These are phyloP conservation scores for Trichoderma gracile DNA, from an alignment of 2,329 filamentous ascomycete genomes.

Conservation along the genomic window DNA sequence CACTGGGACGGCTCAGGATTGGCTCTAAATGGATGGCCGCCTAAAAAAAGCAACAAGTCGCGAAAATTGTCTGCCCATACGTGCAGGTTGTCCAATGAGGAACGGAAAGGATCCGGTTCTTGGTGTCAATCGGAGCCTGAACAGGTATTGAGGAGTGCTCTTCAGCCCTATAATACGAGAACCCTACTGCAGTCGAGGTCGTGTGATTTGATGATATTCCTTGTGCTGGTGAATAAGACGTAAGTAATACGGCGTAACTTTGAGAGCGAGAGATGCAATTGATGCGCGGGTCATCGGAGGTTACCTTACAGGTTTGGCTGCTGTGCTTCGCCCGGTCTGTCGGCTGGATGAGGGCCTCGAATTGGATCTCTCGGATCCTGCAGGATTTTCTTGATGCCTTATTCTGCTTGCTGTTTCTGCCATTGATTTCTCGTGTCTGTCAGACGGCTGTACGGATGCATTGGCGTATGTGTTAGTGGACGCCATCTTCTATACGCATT, in stretches of 20 bases:
- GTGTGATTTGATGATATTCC: neutral
- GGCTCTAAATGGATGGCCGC: neutral
- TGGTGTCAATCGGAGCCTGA: constrained; percentile 1
- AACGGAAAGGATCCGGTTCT: neutral
- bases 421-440: neutral
- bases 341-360: constrained; percentile 2
- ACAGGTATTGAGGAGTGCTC: too few species aligned
- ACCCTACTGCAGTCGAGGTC: neutral
- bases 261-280: neutral
- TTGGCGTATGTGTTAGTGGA: constrained; percentile 7
- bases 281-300: neutral
- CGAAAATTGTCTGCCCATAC: neutral
- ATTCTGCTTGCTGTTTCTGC: too few species aligned
- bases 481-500: constrained; percentile 11
- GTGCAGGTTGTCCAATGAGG: too few species aligned
- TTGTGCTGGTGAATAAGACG: neutral
- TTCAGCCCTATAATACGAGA: constrained; percentile 19
- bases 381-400: neutral
- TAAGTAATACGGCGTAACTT: constrained; percentile 20
- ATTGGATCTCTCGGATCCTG: constrained; percentile 1
- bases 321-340: neutral
- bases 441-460: constrained; percentile 6
- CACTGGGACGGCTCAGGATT: neutral
- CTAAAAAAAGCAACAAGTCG: constrained; percentile 24
- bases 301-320: neutral